Base-by-base conservation (phyloP, 2,329 filamentous ascomycete species). In the Arthrobotrys pseudoclavata region DNA sequence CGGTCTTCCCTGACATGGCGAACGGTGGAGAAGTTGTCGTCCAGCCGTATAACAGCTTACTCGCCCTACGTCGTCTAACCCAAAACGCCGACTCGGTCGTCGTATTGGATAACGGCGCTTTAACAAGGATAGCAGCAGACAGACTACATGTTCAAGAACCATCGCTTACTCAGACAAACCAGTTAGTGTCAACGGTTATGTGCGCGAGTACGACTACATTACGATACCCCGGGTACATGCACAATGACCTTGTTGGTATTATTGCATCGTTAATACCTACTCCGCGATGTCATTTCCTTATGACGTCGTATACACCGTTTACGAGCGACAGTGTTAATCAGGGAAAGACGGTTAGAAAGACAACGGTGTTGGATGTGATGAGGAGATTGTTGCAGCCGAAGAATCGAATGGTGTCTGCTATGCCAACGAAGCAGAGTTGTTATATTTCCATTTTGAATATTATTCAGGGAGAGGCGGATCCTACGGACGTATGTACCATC, bases 381-480 rank as follows among this genome's bases (percentile, higher is more conserved):
- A 90, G 96, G 71, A 89, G 96, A 76, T 86, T 99, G 24, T 86
- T 99, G 74, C 96, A 99, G 85, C 96, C 96, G 45, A 99, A 99
- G 87, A 99, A 99, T 85, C 91, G 96, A 83, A 99, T 99, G 96
- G 96, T 99, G 53, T 97, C 94, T 24, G 97, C 96, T 22, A 91
- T 94, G 70, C 94, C 95, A 0, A 92, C 92, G 82, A 98, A 98
- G 86, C 96, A 93, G 86, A 97, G 94, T 85, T 99, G 96, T 86
- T 99, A 99, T 86, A 98, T 99, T 83, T 97, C 94, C 57, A 98
- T 99, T 81, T 87, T 99, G 79, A 98, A 99, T 84, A 97, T 99
- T 82, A 99, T 99, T 82, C 96, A 98, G 86, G 96, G 96, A 82
- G 96, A 99, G 84, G 96, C 96, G 45, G 96, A 99, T 83, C 95